Base-by-base conservation (phyloP, 768 basidiomycete species). In the Tricholomella constricta region DNA sequence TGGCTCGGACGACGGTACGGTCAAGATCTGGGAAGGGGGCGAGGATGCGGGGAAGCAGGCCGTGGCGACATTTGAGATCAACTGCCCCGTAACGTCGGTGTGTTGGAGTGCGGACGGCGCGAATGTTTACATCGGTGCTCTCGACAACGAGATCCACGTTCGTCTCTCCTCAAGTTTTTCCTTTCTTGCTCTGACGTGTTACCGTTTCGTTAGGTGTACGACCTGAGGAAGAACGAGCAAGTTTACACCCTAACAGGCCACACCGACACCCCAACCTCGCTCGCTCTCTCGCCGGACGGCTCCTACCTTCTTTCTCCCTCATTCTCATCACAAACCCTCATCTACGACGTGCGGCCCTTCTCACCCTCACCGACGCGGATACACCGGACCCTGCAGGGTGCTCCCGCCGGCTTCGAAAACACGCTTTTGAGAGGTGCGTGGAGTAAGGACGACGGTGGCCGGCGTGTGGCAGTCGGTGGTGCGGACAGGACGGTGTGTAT, bases 91-190 rank as follows among this genome's bases (percentile, higher is more conserved):
- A 26, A 99, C 96, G 12, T 79, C 88, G 1, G 95, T 95, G 0
- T 88, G 87, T 61, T 98, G 91, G 94, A 89, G 89, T 67, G 84
- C 84, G 17, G 97, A 99, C 65, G 97, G 93, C 2, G 80, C 89
- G 53, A 88, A 83, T 53, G 79, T 97, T 29, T 99, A 92, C 59
- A 82, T 92, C n/a, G 95, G 88, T 4, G 94, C 91, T 12, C 70
- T 98, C 62, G 96, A 99, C 71, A 99, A 99, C 60, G 93, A 94
- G 68, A 88, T 99, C 55, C 94, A 98, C 67, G 94, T 96, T 63
- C 59, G 89, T 79, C 34, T 22, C 44, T 46, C 32, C 44, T n/a
- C n/a, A n/a, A 31, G 45, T 52, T 47, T 23, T 53, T 34, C 42
- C 55, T 55, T 47, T 36, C 41, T 37, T 23, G 23, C 11, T 36